Conservation (phyloP, 2,329 filamentous ascomycete species). For the Pezicula radicicola region DNA sequence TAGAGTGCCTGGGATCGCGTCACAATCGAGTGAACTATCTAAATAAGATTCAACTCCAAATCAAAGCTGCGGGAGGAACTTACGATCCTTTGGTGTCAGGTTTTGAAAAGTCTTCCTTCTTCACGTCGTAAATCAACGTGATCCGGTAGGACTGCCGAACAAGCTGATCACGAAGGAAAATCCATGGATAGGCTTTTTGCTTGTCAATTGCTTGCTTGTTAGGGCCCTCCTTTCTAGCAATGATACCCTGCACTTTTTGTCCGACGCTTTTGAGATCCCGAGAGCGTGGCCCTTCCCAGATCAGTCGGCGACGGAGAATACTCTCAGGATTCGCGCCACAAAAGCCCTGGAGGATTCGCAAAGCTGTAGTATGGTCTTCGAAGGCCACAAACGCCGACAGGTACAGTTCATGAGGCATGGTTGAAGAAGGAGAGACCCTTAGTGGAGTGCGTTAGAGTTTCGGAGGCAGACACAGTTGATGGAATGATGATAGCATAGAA, state of each 20-base stretch:
- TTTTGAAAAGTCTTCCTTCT: not conserved
- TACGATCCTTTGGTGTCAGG: constrained; percentile 7
- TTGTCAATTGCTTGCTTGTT: not conserved
- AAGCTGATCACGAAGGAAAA: constrained; percentile 51
- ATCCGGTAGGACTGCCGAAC: constrained; percentile 55
- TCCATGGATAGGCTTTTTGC: constrained; percentile 36
- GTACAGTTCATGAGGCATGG: constrained; percentile 56
- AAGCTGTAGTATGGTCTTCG: constrained; percentile 44
- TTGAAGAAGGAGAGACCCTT: not conserved
- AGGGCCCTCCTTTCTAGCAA: not conserved
- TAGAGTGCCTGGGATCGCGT: constrained; percentile 44
- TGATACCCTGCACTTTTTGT: not conserved
- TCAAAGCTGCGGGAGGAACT: not conserved
- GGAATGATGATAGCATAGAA: too few species aligned
- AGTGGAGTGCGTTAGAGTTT: too few species aligned
- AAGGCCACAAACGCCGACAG: constrained; percentile 51
- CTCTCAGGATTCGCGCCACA: constrained; percentile 53
- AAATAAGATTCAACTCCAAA: not conserved
- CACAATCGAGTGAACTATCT: constrained; percentile 29
- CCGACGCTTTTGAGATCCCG: constrained; percentile 21
- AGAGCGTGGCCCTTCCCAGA: constrained; percentile 45
- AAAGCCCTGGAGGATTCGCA: constrained; percentile 53
- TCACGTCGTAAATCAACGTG: constrained; percentile 51
- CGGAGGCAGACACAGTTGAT: too few species aligned
- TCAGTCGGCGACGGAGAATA: constrained; percentile 48